Evolutionary conservation across 2,329 filamentous ascomycete species (phyloP).

Genomic region (Arachnopeziza araneosa): DNA sequence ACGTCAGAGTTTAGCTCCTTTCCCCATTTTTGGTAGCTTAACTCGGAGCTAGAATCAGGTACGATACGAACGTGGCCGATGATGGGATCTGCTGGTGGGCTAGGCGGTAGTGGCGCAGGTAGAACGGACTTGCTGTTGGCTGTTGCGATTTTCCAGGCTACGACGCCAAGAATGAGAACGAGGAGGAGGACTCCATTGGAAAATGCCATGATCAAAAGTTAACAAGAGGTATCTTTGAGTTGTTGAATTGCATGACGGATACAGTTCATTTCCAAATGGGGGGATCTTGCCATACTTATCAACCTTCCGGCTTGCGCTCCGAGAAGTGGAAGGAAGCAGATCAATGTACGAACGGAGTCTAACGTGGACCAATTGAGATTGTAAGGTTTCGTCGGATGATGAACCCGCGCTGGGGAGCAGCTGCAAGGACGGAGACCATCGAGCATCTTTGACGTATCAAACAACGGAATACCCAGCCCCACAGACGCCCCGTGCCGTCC

Average conservation of each 20-base stretch:
- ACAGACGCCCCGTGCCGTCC: too few species aligned
- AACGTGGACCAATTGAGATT: neutral
- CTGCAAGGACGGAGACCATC: neutral
- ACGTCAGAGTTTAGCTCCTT: slow-evolving; percentile 20
- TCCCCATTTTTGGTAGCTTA: slow-evolving; percentile 21
- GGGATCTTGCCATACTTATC: neutral
- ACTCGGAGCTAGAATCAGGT: slow-evolving; percentile 17
- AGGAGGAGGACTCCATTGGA: neutral
- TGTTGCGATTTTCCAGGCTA: neutral
- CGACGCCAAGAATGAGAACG: neutral
- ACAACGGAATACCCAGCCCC: too few species aligned
- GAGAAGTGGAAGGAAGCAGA: neutral
- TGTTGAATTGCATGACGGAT: too few species aligned
- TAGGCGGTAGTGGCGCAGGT: slow-evolving; percentile 19
- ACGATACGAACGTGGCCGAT: slow-evolving; percentile 23
- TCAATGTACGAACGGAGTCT: neutral
- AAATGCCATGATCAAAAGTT: neutral
- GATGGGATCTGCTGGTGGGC: slow-evolving; percentile 22
- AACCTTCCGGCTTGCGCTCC: neutral
- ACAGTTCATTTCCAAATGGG: neutral
- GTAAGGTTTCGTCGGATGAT: neutral
- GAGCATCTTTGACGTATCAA: too few species aligned
- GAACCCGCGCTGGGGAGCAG: too few species aligned
- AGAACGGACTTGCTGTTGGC: neutral
- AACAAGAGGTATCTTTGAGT: too few species aligned